These are phyloP conservation scores for Xylaria palmicola DNA, from an alignment of 495 filamentous ascomycete species.

Conservation along the genomic window DNA sequence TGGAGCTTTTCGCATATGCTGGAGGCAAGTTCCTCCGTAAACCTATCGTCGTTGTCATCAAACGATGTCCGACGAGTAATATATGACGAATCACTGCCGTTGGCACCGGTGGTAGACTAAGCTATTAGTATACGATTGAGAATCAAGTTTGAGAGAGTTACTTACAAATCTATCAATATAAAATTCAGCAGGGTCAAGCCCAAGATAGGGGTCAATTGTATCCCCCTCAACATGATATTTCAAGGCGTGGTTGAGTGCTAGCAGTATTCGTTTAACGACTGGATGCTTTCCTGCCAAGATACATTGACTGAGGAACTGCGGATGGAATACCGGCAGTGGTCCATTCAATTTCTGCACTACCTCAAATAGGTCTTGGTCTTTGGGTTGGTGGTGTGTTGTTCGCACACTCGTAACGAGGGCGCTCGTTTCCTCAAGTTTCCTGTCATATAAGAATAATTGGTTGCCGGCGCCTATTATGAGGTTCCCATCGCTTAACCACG, in stretches of 20 bases:
- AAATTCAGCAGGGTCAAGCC: constrained; percentile 70
- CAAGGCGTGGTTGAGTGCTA: constrained; percentile 72
- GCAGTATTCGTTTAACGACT: constrained; percentile 72
- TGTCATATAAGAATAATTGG: constrained; percentile 85
- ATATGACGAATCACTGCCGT: constrained; percentile 19
- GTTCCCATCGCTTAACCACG: constrained; percentile 81
- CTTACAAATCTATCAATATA: constrained; percentile 38
- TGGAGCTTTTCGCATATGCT: constrained; percentile 77
- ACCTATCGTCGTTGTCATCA: constrained; percentile 57
- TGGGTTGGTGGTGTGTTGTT: constrained; percentile 50
- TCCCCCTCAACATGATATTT: constrained; percentile 86
- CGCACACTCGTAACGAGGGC: constrained; percentile 64
- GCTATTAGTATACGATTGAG: constrained; percentile 12
- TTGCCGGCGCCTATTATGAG: constrained; percentile 88
- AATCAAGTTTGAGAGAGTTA: constrained; percentile 13
- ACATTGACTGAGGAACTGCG: constrained; percentile 86
- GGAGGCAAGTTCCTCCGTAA: constrained; percentile 71
- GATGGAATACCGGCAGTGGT: constrained; percentile 88
- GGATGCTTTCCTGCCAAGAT: constrained; percentile 76
- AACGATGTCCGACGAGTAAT: constrained; percentile 34
- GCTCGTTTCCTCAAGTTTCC: constrained; percentile 63
- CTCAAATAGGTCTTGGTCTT: constrained; percentile 67
- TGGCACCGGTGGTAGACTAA: constrained; percentile 23
- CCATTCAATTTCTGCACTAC: constrained; percentile 81
- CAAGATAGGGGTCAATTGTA: constrained; percentile 74